Conservation (phyloP, 1,139 yeast genomes). For the Nakaseomyces nivariensis region DNA sequence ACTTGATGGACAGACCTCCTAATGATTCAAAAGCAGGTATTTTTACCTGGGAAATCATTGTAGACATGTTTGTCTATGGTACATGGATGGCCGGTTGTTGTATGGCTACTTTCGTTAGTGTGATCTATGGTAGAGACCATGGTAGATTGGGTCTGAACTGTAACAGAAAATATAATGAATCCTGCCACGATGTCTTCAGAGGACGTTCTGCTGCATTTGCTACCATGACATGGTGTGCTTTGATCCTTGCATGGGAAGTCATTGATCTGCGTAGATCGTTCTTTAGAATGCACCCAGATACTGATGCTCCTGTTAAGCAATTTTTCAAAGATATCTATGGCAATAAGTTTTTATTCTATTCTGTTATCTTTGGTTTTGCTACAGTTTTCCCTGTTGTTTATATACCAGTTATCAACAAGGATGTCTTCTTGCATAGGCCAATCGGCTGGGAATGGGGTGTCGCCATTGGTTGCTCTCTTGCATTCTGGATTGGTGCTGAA, state of each 20-base stretch:
- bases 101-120: constrained; percentile 53
- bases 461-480: constrained; percentile 52
- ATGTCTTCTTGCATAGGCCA: constrained; percentile 66
- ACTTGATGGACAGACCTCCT: constrained; percentile 92
- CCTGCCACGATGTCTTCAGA: constrained; percentile 59
- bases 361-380: constrained; percentile 59
- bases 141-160: constrained; percentile 63
- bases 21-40: constrained; percentile 78
- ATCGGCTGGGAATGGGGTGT: constrained; percentile 82
- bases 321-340: constrained; percentile 57
- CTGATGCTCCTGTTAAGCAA: constrained; percentile 51
- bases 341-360: constrained; percentile 77
- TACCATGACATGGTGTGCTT: constrained; percentile 84
- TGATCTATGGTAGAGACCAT: constrained; percentile 56
- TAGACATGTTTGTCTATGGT: constrained; percentile 72
- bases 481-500: constrained; percentile 55
- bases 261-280: constrained; percentile 66
- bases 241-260: constrained; percentile 85
- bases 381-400: constrained; percentile 77
- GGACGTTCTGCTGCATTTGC: constrained; percentile 80
- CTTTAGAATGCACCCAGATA: constrained; percentile 64
- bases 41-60: constrained; percentile 55
- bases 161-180: constrained; percentile 38
- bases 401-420: constrained; percentile 75
- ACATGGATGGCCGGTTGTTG: constrained; percentile 65